Evolutionary conservation across 2,329 filamentous ascomycete genomes (phyloP), one percentile per base, ranked within the genome.

Genomic region (Cladorrhinum sp.): DNA sequence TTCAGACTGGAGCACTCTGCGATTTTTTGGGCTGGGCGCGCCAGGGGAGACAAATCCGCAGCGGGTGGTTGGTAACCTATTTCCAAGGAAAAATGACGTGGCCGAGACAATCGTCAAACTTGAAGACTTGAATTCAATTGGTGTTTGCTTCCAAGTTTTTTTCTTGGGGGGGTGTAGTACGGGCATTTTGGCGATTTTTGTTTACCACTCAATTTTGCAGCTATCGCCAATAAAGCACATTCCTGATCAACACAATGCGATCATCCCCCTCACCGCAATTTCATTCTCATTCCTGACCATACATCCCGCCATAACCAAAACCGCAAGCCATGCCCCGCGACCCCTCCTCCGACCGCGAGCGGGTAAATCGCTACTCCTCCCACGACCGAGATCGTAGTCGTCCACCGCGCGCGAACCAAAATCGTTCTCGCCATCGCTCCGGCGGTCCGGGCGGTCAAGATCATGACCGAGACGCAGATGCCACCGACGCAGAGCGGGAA

Each of bases 271-370:
- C n/a, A 46, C 23, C 18, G 26, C n/a, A n/a, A n/a, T n/a, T n/a
- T n/a, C n/a, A n/a, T n/a, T n/a, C n/a, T n/a, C n/a, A n/a, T 28
- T 28, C 26, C 26, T 28, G 26, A 28, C 26, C 26, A 9, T 9
- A 28, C 57, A 60, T 64, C 56, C 58, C 57, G 62, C 46, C 16
- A 6, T 6, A 26, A 14, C n/a, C 18, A 26, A 16, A 18, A 24
- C 20, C n/a, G 18, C 9, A 20, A 51, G 58, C 58, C 33, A 66
- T 66, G 65, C 58, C 65, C 58, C 63, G 63, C 52, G 55, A 62
- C 55, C 59, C 63, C 49, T 65, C 63, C 24, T 12, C 48, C 8
- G 57, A 33, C 14, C 62, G 59, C 23, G 57, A 39, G 42, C 57
- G 54, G 20, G 14, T 33, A 18, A 21, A 52, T 24, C 59, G 42